Evolutionary conservation across 495 filamentous ascomycete species (phyloP), one percentile per base, ranked within the genome.

Genomic region (Penicillium samsonianum): DNA sequence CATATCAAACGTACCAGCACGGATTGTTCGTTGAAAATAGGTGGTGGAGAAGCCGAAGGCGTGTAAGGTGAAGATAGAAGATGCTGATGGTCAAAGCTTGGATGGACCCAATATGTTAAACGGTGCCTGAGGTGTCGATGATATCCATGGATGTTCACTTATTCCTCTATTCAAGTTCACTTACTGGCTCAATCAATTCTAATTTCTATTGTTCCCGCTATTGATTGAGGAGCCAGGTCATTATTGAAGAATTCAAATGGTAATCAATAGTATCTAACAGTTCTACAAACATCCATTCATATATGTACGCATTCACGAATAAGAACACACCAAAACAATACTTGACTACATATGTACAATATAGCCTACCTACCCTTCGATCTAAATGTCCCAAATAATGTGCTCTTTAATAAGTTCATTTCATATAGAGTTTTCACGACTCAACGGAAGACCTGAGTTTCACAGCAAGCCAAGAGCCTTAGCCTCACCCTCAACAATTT

Each of bases 391-490:
- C 3, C 6, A 3, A 38, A 17, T 17, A 17, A n/a, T n/a, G 16
- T 7, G 35, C 16, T n/a, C 5, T 3, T n/a, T 7, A 9, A 17
- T 38, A 9, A n/a, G n/a, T 38, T n/a, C 3, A n/a, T 38, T 17
- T 17, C 16, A 38, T n/a, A 35, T 37, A 8, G 7, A 17, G 2
- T 9, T 17, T 10, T 17, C n/a, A 38, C 16, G 4, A 17, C 9
- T 17, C 17, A 38, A 17, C 35, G 17, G 9, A 17, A 17, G 6
- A 31, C 45, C 5, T 11, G 19, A 17, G 3, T 76, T 8, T 83
- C 78, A 64, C 68, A 65, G 81, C 82, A 90, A 7, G 65, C 84
- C 38, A 84, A 77, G 62, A 78, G 70, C 73, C 84, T 87, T 71
- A 56, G 83, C 63, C 73, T 86, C 82, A 25, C 67, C 54, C 17